Percentiles rank a stretch among this genome's conserved stretches.
Conservation (phyloP, 768 basidiomycete genomes). For the Trametes coccinea region DNA sequence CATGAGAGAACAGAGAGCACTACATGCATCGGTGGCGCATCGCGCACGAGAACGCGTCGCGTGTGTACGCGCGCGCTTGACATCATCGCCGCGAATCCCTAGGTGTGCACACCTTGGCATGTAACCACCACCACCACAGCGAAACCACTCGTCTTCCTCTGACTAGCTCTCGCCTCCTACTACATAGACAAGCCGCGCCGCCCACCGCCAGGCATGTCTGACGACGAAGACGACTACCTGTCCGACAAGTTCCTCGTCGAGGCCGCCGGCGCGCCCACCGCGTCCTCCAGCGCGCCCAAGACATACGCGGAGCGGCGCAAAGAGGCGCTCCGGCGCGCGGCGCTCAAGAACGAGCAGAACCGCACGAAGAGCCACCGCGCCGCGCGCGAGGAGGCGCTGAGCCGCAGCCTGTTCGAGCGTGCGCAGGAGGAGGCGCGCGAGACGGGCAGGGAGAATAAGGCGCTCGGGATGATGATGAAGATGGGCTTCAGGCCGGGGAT, state of each 20-base stretch:
- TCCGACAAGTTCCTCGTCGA: slow-evolving; percentile 79
- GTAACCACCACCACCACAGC: background rate
- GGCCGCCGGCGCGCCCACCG: slow-evolving; percentile 33
- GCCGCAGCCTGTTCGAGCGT: slow-evolving; percentile 77
- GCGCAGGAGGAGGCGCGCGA: slow-evolving; percentile 61
- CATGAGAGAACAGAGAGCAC: too few species aligned
- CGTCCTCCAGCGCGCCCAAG: slow-evolving; percentile 42
- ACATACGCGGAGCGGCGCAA: slow-evolving; percentile 75
- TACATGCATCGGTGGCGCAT: too few species aligned
- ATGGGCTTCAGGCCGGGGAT: slow-evolving; percentile 92
- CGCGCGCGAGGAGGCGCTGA: slow-evolving; percentile 74
- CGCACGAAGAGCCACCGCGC: slow-evolving; percentile 59
- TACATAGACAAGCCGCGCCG: too few species aligned
- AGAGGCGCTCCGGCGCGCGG: slow-evolving; percentile 57
- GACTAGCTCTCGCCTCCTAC: too few species aligned
- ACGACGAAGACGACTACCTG: slow-evolving; percentile 83
- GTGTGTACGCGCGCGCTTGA: slow-evolving; percentile 8
- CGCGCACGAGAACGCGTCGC: background rate
- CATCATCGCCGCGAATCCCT: slow-evolving; percentile 5
- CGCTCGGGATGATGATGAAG: slow-evolving; percentile 88
- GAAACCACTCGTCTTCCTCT: background rate
- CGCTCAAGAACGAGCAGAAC: slow-evolving; percentile 68
- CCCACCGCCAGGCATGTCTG: slow-evolving; percentile 48
- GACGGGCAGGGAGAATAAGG: slow-evolving; percentile 62
- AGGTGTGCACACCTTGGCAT: background rate